These are phyloP conservation scores for Candida ficus DNA, from an alignment of 805 yeast species.

Conservation along the genomic window DNA sequence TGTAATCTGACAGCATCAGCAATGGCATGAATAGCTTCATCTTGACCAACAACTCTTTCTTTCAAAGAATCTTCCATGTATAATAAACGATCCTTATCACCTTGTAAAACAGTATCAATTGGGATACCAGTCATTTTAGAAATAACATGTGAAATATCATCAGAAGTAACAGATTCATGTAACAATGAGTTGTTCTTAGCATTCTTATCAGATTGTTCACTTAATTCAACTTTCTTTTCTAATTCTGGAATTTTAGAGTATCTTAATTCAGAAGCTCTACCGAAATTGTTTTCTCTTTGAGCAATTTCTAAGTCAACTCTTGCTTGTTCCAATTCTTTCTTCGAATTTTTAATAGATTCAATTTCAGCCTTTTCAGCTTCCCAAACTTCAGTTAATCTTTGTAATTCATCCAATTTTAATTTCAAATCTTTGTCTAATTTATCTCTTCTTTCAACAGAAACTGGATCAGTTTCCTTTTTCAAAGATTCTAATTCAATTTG, in stretches of 20 bases:
- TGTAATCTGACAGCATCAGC: constrained; percentile 94
- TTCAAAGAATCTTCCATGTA: constrained; percentile 80
- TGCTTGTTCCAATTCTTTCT: constrained; percentile 80
- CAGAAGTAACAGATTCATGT: constrained; percentile 91
- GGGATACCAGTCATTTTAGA: constrained; percentile 97
- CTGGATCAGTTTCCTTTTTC: constrained; percentile 84
- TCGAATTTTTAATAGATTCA: constrained; percentile 72
- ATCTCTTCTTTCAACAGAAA: constrained; percentile 74
- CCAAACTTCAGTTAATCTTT: constrained; percentile 79
- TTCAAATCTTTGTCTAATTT: constrained; percentile 65
- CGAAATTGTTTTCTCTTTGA: constrained; percentile 83
- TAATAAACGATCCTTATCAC: constrained; percentile 86
- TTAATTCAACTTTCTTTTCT: constrained; percentile 51
- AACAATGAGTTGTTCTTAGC: constrained; percentile 36
- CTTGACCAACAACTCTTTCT: constrained; percentile 87
- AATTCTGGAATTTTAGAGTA: constrained; percentile 82
- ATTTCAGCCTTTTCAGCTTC: constrained; percentile 73
- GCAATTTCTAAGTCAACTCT: constrained; percentile 75
- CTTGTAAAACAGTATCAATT: constrained; percentile 82
- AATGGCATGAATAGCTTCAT: constrained; percentile 85
- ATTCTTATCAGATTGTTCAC: constrained; percentile 28
- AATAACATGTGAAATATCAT: constrained; percentile 89
- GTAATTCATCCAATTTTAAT: constrained; percentile 57
- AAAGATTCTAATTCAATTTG: constrained; percentile 93
- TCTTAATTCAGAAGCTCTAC: constrained; percentile 81